Percentiles rank a stretch among this genome's conserved stretches.
Conservation (phyloP, 208 protist genomes). For the Leishmania turanica region DNA sequence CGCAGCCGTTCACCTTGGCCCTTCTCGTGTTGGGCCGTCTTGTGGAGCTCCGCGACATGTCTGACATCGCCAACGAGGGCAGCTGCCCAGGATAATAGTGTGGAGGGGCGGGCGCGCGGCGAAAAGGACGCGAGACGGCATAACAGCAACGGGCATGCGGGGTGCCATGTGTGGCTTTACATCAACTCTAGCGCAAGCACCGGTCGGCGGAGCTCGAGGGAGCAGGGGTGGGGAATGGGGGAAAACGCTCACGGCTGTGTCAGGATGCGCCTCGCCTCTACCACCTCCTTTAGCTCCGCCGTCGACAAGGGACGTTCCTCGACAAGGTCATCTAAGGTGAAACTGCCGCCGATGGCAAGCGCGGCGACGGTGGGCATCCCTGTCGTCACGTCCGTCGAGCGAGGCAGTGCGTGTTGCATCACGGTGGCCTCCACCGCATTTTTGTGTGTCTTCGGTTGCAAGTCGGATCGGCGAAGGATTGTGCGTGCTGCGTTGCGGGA, state of each 20-base stretch:
- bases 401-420: conserved; percentile 27
- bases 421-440: conserved; percentile 11
- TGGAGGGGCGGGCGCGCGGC: background rate
- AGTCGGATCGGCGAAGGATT: conserved; percentile 45
- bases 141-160: background rate
- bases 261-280: conserved; percentile 20
- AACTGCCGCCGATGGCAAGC: background rate
- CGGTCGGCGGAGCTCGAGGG: background rate
- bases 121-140: background rate
- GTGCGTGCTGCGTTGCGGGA: conserved; percentile 32
- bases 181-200: background rate
- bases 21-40: background rate
- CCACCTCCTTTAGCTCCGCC: conserved; percentile 27
- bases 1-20: background rate
- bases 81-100: background rate
- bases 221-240: background rate
- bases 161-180: background rate
- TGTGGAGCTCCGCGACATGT: background rate
- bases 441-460: conserved; percentile 21
- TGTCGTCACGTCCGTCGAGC: conserved; percentile 34
- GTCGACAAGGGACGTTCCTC: conserved; percentile 27
- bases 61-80: background rate
- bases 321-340: conserved; percentile 22
- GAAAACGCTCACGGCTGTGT: background rate
- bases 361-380: background rate